These are phyloP conservation scores for Pseudozyma thailandica DNA, from an alignment of 1,284 basidiomycete species.

Conservation along the genomic window DNA sequence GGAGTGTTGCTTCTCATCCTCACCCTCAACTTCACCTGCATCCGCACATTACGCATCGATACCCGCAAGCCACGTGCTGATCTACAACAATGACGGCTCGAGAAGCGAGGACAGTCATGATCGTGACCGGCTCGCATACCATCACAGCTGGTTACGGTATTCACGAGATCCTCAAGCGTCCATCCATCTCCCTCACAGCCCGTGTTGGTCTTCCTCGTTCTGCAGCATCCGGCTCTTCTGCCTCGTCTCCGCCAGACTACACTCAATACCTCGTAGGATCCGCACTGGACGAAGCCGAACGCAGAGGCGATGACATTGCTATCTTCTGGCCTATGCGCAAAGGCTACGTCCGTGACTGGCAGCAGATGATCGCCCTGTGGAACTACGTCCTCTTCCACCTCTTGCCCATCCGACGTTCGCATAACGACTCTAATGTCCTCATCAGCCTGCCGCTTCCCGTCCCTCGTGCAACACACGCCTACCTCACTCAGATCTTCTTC, in stretches of 20 bases:
- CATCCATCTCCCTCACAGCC: conserved; percentile 72
- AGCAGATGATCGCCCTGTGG: conserved; percentile 90
- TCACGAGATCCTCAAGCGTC: conserved; percentile 80
- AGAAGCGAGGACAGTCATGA: conserved; percentile 81
- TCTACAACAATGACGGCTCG: conserved; percentile 70
- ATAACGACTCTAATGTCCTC: conserved; percentile 87
- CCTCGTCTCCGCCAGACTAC: conserved; percentile 32
- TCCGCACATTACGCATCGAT: no score
- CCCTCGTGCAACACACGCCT: conserved; percentile 79
- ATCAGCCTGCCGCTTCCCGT: conserved; percentile 79
- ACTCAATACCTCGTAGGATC: conserved; percentile 82
- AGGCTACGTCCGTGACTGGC: conserved; percentile 81
- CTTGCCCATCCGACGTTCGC: conserved; percentile 80
- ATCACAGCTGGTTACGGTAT: conserved; percentile 83
- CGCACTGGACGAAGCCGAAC: conserved; percentile 81
- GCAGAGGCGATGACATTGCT: conserved; percentile 77
- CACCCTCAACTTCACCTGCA: not conserved
- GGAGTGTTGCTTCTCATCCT: conserved; percentile 1
- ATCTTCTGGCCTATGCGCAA: conserved; percentile 86
- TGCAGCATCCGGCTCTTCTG: conserved; percentile 19
- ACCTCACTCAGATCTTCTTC: conserved; percentile 86
- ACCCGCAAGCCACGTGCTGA: not conserved
- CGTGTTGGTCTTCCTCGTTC: conserved; percentile 43
- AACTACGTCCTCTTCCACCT: conserved; percentile 83
- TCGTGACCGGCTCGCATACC: conserved; percentile 80